phyloP scores from a whole-genome alignment of 176 grass and related monocot genomes.

The Phragmites australis region DNA sequence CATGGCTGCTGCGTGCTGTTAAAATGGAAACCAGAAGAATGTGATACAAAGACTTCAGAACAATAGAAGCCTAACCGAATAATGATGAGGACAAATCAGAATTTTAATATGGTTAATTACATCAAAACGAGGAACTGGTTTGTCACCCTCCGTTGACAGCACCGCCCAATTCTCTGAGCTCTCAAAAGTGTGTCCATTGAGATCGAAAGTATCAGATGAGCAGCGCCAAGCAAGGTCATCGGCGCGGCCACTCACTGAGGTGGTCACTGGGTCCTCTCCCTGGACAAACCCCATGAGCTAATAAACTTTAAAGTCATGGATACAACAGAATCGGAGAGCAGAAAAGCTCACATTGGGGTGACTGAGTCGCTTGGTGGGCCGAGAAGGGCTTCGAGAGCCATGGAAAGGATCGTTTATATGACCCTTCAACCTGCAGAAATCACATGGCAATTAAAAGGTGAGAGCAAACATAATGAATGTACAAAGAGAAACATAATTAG shows the following conservation, averaged over 20 bases:
- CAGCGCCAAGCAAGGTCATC: constrained; percentile 68
- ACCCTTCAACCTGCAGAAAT: constrained; percentile 69
- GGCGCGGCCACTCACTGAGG: constrained; percentile 66
- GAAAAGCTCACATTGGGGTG: constrained; percentile 59
- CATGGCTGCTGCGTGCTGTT: constrained; percentile 92
- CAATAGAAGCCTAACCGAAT: background rate
- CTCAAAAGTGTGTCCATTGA: constrained; percentile 57
- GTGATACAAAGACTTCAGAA: constrained; percentile 30
- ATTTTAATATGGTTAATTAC: constrained; percentile 47
- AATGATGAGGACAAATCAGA: background rate
- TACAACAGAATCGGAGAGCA: constrained; percentile 14
- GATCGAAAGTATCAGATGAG: constrained; percentile 61
- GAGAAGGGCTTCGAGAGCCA: constrained; percentile 67
- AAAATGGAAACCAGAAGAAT: constrained; percentile 21
- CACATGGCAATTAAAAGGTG: constrained; percentile 9
- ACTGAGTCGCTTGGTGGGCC: constrained; percentile 49
- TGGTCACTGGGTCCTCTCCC: constrained; percentile 65
- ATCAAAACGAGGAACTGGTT: constrained; percentile 77
- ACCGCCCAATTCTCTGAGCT: constrained; percentile 79
- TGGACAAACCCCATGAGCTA: constrained; percentile 45
- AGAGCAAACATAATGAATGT: constrained; percentile 18
- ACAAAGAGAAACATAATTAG: background rate
- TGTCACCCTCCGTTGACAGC: constrained; percentile 73
- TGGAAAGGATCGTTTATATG: constrained; percentile 76
- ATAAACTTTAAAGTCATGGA: constrained; percentile 21